Base-by-base conservation (phyloP, 2,329 filamentous ascomycete species). In the Lecanicillium sp. region DNA sequence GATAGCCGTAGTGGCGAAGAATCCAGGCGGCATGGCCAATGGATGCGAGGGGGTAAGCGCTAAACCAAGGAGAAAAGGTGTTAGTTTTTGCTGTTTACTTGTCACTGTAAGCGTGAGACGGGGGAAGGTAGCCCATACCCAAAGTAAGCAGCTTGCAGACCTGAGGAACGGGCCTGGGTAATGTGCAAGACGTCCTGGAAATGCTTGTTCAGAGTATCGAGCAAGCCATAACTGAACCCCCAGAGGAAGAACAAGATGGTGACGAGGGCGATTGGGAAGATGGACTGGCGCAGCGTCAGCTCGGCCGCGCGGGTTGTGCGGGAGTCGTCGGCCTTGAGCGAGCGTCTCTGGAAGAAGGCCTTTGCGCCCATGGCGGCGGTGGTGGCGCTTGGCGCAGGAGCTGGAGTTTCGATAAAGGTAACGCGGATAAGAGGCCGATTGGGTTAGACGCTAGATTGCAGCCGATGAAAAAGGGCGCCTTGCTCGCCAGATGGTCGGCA, bases 31-130 rank as follows among this genome's bases (percentile, higher is more conserved):
- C 75, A 38, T 70, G 66, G 44, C 81, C 74, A 43, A 81, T 69
- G 42, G 84, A 85, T 8, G 80, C 81, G 33, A 87, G 67, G 14
- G 82, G 82, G 52, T 86, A 84, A 11, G 77, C 74, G 14, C 75
- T 72, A 47, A 7, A 17, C 22, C 4, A 45, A 32, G 54, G 51
- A 19, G 49, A 60, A 18, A 67, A 46, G 40, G 57, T 52, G 48
- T 63, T 64, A 37, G 58, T 59, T 29, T 27, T 10, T 13, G 4
- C 70, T 69, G 51, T 58, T 58, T 25, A 71, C 50, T 4, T n/a
- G n/a, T 25, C 22, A 25, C 11, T 25, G 22, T 11, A 25, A 7
- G 22, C 22, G n/a, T n/a, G n/a, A n/a, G n/a, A n/a, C n/a, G n/a
- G n/a, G n/a, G n/a, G n/a, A n/a, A n/a, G n/a, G n/a, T n/a, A n/a